Evolutionary conservation across 768 basidiomycete species (phyloP).

Genomic region (Mrakia gelida): DNA sequence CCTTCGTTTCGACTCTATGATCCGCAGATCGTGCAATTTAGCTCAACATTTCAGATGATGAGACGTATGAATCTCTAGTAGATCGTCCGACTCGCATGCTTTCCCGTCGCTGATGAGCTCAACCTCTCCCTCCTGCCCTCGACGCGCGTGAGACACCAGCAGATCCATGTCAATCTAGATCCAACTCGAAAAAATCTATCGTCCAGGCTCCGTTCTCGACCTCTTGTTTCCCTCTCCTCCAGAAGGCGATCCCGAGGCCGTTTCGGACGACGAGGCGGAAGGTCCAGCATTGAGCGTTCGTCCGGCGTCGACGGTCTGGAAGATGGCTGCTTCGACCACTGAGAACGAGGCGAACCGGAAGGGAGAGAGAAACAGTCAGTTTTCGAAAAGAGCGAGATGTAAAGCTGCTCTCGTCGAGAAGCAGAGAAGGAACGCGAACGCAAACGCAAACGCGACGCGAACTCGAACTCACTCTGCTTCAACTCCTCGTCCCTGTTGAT

Average conservation of each 20-base stretch:
- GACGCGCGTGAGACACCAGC: too few species aligned
- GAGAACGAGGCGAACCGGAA: not conserved
- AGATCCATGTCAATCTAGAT: not conserved
- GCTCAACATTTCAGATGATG: too few species aligned
- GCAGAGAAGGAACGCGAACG: not conserved
- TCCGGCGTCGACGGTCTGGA: slow-evolving; percentile 26
- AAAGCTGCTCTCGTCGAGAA: too few species aligned
- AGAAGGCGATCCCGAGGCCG: not conserved
- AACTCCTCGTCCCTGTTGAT: slow-evolving; percentile 33
- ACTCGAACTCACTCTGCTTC: slow-evolving; percentile 18
- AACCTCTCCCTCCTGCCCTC: too few species aligned
- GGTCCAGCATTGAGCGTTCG: slow-evolving; percentile 18
- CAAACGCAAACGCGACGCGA: not conserved
- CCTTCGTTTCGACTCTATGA: too few species aligned
- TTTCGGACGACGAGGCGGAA: not conserved
- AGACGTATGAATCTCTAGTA: too few species aligned
- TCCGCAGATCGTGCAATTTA: too few species aligned
- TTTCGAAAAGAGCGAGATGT: not conserved
- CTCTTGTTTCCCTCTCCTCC: slow-evolving; percentile 6
- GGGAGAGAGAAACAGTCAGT: too few species aligned
- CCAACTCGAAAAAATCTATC: not conserved
- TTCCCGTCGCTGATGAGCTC: too few species aligned
- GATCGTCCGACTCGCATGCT: too few species aligned
- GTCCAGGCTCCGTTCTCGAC: slow-evolving; percentile 3
- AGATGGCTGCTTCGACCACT: slow-evolving; percentile 28